These are phyloP conservation scores for Favolaschia claudopus DNA, from an alignment of 768 basidiomycete genomes.

Conservation along the genomic window DNA sequence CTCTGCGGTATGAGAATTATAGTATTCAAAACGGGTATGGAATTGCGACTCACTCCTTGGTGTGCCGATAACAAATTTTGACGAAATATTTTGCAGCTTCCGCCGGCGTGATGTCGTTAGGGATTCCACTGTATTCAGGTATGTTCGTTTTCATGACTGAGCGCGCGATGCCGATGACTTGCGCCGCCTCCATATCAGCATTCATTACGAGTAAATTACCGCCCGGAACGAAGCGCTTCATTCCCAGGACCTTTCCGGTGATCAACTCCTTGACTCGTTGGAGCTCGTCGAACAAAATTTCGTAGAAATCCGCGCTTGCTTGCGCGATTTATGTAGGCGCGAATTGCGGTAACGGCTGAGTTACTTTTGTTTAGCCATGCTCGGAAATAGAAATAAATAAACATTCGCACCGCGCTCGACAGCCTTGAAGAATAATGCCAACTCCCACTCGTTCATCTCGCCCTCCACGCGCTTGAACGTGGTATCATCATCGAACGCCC, in stretches of 20 bases:
- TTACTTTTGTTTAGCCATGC: neutral
- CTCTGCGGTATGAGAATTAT: neutral
- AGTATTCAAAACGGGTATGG: neutral
- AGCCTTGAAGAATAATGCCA: neutral
- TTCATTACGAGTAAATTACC: slow-evolving; percentile 14
- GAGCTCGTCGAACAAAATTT: slow-evolving; percentile 2
- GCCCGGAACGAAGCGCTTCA: slow-evolving; percentile 2
- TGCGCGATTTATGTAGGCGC: slow-evolving; percentile 9
- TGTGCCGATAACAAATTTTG: slow-evolving; percentile 4
- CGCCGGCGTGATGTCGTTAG: neutral
- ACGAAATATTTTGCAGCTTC: neutral
- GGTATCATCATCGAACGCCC: neutral
- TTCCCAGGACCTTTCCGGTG: slow-evolving; percentile 8
- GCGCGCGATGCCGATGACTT: neutral
- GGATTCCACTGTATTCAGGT: neutral
- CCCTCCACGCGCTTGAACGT: neutral
- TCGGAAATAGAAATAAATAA: neutral
- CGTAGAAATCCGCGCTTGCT: slow-evolving; percentile 1
- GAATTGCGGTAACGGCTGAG: slow-evolving; percentile 2
- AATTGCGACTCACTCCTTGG: neutral
- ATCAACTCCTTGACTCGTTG: neutral
- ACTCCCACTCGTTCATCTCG: neutral
- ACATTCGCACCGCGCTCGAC: neutral
- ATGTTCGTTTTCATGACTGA: slow-evolving; percentile 1
- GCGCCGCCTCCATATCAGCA: slow-evolving; percentile 15